Evolutionary conservation across 805 yeast species (phyloP), one percentile per base, ranked within the genome.

Genomic region (Lachancea meyersii): DNA sequence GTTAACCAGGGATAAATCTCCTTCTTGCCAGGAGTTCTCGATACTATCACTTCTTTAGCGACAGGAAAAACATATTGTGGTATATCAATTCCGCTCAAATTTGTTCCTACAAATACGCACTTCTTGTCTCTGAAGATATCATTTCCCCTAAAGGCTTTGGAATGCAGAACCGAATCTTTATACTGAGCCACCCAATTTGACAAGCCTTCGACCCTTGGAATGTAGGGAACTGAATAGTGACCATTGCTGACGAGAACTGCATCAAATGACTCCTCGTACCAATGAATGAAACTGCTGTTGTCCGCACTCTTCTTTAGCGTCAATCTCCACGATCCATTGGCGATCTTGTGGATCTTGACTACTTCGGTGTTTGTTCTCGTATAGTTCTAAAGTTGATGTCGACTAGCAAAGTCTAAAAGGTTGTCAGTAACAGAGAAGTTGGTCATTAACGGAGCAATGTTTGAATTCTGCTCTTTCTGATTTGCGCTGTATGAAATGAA

Each of bases 11-110:
- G 64, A 54, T 40, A 56, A n/a, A 49, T 47, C 49, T 46, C 68
- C 50, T 84, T 89, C 9, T 68, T 65, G 18, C 73, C 79, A 82
- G 89, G 79, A 49, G 80, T 78, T 43, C 96, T 70, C 31, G 85
- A 76, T 43, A 87, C 68, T 44, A 83, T 82, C 41, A 83, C 72
- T 49, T 46, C 64, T 45, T 51, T 64, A 40, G 56, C 61, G 37
- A 48, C 53, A 24, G 71, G 58, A 23, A 60, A 41, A 13, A 65
- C 51, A 45, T 72, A 72, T 33, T 71, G 75, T 17, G 70, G 47
- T 1, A 72, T 51, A 49, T 69, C 71, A 14, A 63, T 58, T 3
- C 72, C 63, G 50, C 70, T 63, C 26, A 69, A 55, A 23, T 60
- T 52, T n/a, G 70, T 67, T 2, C 75, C 75, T 31, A 70, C 53